Evolutionary conservation across 2,329 filamentous ascomycete genomes (phyloP), one percentile per base, ranked within the genome.

Genomic region (Curvularia eragrostidis): DNA sequence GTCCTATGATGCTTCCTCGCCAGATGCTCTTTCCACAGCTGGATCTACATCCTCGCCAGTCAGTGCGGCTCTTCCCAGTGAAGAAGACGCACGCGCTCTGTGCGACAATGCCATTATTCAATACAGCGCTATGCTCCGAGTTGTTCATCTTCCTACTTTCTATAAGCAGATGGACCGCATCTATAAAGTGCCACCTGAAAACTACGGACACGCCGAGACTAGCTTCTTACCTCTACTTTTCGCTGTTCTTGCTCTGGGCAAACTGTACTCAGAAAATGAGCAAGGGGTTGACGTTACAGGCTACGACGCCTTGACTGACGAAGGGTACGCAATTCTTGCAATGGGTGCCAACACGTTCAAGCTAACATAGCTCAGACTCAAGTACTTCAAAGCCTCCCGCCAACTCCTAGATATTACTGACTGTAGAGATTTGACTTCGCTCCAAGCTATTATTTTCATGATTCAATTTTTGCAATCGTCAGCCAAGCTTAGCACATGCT

Each of bases 121-220:
- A 70, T 86, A 85, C 28, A 84, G 85, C 62, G 82, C 84, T 23
- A 77, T 90, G 52, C 82, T 89, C 74, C 86, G 91, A 36, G 88
- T 94, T 54, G 85, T 96, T 5, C 93, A 97, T 70, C 82, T 90
- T 48, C 93, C 93, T 0, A 87, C 87, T 0, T 97, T 97, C 73
- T 92, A 90, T 77, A 84, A 85, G 57, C 87, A 86, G 68, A 84
- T 97, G 61, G 88, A 97, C 64, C 84, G 84, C 53, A 83, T 97
- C 38, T 97, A 96, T 75, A 86, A 89, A 63, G 87, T 82, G 21
- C 82, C 89, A 1, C 62, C 73, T 12, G 81, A 82, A 19, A 72
- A 78, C 41, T 82, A 80, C 61, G 76, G 72, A 15, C 77, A 79
- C 55, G 72, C 78, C 12, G 81, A 83, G 42, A 77, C 81, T 49